Percentiles rank a stretch among this genome's conserved stretches.
Evolutionary conservation across 2,329 filamentous ascomycete genomes (phyloP).

Genomic region (Trichoderma harzianum): DNA sequence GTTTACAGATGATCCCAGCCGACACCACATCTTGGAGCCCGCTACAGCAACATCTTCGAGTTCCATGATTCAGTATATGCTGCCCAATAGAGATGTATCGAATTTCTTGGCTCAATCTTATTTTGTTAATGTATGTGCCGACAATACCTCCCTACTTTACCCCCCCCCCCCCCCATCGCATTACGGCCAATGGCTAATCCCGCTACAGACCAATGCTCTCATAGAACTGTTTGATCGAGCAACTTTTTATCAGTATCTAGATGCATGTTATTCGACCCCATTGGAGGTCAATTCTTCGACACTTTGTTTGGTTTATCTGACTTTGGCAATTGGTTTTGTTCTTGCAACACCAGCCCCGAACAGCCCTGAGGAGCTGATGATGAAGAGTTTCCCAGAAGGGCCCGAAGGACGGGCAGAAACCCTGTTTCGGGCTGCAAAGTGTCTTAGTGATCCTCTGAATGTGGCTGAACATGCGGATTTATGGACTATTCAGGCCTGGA

Average conservation of each 20-base stretch:
- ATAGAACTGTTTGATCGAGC: constrained; percentile 57
- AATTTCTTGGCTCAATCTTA: constrained; percentile 47
- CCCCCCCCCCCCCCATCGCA: background rate
- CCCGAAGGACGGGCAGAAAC: constrained; percentile 55
- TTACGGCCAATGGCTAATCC: background rate
- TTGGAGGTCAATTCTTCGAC: constrained; percentile 47
- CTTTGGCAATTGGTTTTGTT: constrained; percentile 60
- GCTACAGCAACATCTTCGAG: constrained; percentile 43
- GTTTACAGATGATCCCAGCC: constrained; percentile 56
- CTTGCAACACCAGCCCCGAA: constrained; percentile 52
- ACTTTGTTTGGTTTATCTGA: constrained; percentile 59
- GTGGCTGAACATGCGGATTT: constrained; percentile 61
- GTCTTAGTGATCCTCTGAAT: constrained; percentile 42
- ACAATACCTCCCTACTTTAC: background rate
- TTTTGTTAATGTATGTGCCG: constrained; percentile 53
- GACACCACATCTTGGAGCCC: constrained; percentile 56
- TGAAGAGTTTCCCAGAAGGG: constrained; percentile 49
- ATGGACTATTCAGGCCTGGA: constrained; percentile 61
- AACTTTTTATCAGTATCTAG: constrained; percentile 47
- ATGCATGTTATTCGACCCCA: constrained; percentile 53
- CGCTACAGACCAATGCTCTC: constrained; percentile 53
- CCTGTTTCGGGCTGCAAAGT: constrained; percentile 59
- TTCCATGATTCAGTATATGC: constrained; percentile 16
- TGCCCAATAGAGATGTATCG: constrained; percentile 55
- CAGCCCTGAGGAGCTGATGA: constrained; percentile 46